Conservation (phyloP, 2,329 filamentous ascomycete species). For the Phoma sp. region DNA sequence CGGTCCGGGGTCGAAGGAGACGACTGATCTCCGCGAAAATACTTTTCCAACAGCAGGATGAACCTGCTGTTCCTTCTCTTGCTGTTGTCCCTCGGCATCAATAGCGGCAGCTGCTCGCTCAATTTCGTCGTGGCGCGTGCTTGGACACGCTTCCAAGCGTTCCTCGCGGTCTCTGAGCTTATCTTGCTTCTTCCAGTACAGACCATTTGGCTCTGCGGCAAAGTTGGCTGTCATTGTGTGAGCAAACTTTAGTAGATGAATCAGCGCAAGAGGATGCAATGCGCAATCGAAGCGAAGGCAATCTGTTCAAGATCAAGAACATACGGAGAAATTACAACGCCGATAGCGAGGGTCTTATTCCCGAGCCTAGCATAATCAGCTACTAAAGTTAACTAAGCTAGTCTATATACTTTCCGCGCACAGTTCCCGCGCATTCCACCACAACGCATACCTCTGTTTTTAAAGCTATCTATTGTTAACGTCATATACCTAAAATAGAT, state of each 20-base stretch:
- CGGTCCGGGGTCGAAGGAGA: conserved; percentile 36
- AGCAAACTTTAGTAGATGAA: not conserved
- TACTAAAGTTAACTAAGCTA: too few relatives aligned
- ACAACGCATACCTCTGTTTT: too few relatives aligned
- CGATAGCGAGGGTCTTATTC: not conserved
- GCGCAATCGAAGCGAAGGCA: not conserved
- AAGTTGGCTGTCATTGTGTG: not conserved
- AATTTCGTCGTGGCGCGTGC: conserved; percentile 25
- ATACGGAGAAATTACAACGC: not conserved
- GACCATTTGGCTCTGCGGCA: not conserved
- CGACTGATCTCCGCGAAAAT: conserved; percentile 31
- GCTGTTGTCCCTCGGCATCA: conserved; percentile 7
- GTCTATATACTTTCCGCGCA: too few relatives aligned
- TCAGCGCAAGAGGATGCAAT: not conserved
- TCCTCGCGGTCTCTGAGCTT: not conserved
- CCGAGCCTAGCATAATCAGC: not conserved
- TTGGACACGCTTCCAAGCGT: conserved; percentile 18
- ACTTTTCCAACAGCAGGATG: conserved; percentile 22
- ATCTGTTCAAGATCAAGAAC: not conserved
- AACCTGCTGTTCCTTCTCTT: not conserved
- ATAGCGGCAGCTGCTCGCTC: conserved; percentile 12
- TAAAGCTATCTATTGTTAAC: too few relatives aligned
- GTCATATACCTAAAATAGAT: too few relatives aligned
- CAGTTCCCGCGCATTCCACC: too few relatives aligned
- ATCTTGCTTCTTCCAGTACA: not conserved